Base-by-base conservation (phyloP, 257 asterid genomes). In the Scutellaria barbata region DNA sequence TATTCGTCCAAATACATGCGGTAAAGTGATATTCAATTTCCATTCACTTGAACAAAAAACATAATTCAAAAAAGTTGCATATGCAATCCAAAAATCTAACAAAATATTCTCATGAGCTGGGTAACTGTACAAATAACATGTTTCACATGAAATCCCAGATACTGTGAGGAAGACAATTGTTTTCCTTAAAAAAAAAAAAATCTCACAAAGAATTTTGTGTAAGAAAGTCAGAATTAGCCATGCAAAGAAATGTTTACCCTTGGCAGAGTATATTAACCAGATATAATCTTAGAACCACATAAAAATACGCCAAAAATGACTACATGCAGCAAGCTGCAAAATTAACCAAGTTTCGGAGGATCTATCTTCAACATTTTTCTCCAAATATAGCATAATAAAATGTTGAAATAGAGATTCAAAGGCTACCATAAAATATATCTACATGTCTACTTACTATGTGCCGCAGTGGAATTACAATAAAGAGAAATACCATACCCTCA, bases 401-500 rank as follows among this genome's bases (percentile, higher is more conserved):
- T 17, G 48, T 63, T 43, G 22, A 73, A 51, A 25, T 3, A 9
- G 39, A 53, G 35, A 25, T 57, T 69, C 64, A 40, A 10, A 9
- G 22, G 13, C 12, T 70, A 14, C 60, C 25, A 57, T n/a, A 43
- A 14, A 68, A 47, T 9, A 66, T 59, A 51, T 48, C 45, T 43
- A 14, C 46, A 64, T n/a, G 60, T 78, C 58, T 48, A 17, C 7
- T 59, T 6, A 68, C 53, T 20, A 46, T 10, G 10, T 60, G 46
- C 58, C 50, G 50, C 43, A 48, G 53, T 14, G 45, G 47, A 74
- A 39, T 39, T 57, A 57, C 22, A 51, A 41, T n/a, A 60, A 37
- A 64, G 76, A 72, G 68, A 53, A 55, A n/a, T 51, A 52, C 7
- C 81, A 75, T 88, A 90, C 96, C 92, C 83, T 86, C 76, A 90